A percentile compares a stretch with the other conserved stretches of the same genome.
Conservation (phyloP, 2,329 filamentous ascomycete species). For the Onygenales sp. region DNA sequence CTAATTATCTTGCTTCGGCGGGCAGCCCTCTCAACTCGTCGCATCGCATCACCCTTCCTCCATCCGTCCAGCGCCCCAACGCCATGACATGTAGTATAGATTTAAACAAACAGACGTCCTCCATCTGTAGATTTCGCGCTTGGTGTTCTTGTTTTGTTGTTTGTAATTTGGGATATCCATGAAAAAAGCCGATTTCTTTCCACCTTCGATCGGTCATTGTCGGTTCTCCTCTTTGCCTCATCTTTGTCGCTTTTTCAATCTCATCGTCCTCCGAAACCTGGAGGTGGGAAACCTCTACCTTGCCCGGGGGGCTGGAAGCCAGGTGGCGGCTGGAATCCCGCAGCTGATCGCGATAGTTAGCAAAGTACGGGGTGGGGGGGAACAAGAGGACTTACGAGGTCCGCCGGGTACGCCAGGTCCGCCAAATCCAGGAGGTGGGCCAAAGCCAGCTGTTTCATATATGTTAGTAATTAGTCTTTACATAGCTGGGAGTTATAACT, state of each 20-base stretch:
- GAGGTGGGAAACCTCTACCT: slow-evolving; percentile 43
- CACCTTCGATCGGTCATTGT: not conserved
- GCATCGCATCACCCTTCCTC: slow-evolving; percentile 18
- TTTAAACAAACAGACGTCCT: slow-evolving; percentile 8
- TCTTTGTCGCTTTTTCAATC: slow-evolving; percentile 2
- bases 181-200: not conserved
- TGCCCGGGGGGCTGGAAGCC: slow-evolving; percentile 63
- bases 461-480: slow-evolving; percentile 11
- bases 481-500: slow-evolving; percentile 25
- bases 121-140: slow-evolving; percentile 10
- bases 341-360: slow-evolving; percentile 40
- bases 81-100: slow-evolving; percentile 27
- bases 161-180: not conserved
- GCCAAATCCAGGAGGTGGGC: slow-evolving; percentile 39
- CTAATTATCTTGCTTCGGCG: slow-evolving; percentile 3
- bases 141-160: not conserved
- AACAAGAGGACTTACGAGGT: slow-evolving; percentile 31
- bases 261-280: slow-evolving; percentile 39
- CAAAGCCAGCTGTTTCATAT: slow-evolving; percentile 32
- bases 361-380: slow-evolving; percentile 2
- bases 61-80: slow-evolving; percentile 33
- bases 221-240: not conserved
- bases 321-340: slow-evolving; percentile 49
- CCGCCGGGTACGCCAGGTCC: slow-evolving; percentile 26
- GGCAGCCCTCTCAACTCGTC: not conserved